phyloP scores from a whole-genome alignment of 108 stramenopile genomes.

The Cyclotella atomus region DNA sequence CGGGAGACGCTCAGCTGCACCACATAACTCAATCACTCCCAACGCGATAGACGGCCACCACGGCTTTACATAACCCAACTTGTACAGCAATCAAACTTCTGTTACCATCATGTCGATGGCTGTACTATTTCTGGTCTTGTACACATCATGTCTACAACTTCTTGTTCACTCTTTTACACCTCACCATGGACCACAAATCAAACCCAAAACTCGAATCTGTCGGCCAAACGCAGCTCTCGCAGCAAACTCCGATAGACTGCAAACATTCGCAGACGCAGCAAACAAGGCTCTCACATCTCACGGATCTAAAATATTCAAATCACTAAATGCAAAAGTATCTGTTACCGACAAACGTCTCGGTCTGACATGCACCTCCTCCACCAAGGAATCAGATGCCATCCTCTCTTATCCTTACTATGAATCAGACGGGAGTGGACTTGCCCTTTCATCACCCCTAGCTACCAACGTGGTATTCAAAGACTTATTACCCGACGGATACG shows the following conservation, averaged over 20 bases:
- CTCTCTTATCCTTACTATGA: conserved; percentile 70
- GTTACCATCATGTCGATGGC: too few relatives aligned
- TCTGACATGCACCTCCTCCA: conserved; percentile 59
- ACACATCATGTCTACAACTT: too few relatives aligned
- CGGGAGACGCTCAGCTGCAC: too few relatives aligned
- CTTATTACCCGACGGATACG: conserved; percentile 66
- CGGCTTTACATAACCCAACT: too few relatives aligned
- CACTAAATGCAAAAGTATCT: not conserved
- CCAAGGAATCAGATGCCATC: conserved; percentile 57
- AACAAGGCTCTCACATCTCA: not conserved
- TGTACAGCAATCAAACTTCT: too few relatives aligned
- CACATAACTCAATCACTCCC: too few relatives aligned
- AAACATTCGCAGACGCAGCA: not conserved
- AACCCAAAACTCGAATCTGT: too few relatives aligned
- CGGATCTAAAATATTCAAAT: not conserved
- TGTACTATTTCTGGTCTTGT: too few relatives aligned
- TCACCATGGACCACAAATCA: too few relatives aligned
- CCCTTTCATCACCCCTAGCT: conserved; percentile 59
- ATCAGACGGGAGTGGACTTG: conserved; percentile 39
- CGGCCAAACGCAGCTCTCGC: too few relatives aligned
- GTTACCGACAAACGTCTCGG: conserved; percentile 55
- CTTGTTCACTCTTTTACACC: too few relatives aligned
- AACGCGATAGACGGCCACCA: too few relatives aligned
- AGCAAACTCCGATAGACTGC: not conserved
- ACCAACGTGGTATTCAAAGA: conserved; percentile 59